Conservation (phyloP, 257 asterid species). For the Petunia secreta region DNA sequence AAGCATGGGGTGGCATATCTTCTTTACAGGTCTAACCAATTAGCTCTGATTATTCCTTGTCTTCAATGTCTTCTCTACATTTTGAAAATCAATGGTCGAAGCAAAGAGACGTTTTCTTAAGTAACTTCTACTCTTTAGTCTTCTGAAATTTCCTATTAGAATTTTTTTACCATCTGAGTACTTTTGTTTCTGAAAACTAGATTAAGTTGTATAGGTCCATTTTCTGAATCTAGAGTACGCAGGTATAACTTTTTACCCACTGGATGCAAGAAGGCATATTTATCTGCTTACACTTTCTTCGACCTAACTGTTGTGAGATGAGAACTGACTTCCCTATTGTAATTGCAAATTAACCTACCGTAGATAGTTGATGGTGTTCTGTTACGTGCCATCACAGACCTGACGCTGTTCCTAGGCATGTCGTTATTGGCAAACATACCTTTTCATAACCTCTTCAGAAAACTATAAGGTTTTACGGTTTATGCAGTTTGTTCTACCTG, state of each 20-base stretch:
- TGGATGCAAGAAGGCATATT: neutral
- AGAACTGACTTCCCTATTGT: neutral
- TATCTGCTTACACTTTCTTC: neutral
- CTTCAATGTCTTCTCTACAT: neutral
- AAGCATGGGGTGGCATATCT: slow-evolving; percentile 99
- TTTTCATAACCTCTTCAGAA: neutral
- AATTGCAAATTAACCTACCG: neutral
- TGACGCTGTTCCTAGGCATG: neutral
- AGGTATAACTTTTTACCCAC: neutral
- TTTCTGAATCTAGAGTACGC: neutral
- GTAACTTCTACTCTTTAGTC: slow-evolving; percentile 20
- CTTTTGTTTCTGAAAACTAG: slow-evolving; percentile 2
- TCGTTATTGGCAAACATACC: neutral
- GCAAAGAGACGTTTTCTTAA: neutral
- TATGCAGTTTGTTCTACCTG: slow-evolving; percentile 89
- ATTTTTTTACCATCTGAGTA: neutral
- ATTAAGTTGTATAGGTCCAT: neutral
- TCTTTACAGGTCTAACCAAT: slow-evolving; percentile 70
- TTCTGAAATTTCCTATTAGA: neutral
- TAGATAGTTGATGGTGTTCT: neutral
- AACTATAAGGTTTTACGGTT: slow-evolving; percentile 17
- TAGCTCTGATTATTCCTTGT: neutral
- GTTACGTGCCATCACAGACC: neutral
- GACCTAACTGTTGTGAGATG: neutral
- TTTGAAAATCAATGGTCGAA: neutral